phyloP scores from a whole-genome alignment of 139 green algal species.

The Volvox africanus region DNA sequence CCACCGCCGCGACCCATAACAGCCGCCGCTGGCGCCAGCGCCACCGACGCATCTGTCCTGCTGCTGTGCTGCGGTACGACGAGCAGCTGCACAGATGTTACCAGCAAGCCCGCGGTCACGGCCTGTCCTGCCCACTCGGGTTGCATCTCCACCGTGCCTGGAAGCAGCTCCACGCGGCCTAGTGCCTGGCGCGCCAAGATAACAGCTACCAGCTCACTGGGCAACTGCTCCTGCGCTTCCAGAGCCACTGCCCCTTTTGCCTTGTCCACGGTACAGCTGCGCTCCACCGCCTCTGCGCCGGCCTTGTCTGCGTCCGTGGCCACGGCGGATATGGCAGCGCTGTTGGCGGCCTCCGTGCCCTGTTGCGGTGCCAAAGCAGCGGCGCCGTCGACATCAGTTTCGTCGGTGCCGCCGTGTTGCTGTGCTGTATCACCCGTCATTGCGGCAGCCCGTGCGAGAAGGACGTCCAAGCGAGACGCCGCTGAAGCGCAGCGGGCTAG shows the following conservation, averaged over 20 bases:
- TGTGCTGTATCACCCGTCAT: no score
- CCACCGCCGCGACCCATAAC: neutral
- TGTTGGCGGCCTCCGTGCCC: neutral
- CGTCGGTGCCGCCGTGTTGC: neutral
- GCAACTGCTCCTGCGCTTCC: neutral
- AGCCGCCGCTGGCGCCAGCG: neutral
- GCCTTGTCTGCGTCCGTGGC: neutral
- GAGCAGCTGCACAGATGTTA: neutral
- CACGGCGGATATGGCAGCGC: no score
- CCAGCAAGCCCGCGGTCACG: neutral
- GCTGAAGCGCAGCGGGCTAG: neutral
- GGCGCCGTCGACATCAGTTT: neutral
- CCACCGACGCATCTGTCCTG: no score
- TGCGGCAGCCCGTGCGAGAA: neutral
- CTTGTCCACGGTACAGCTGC: neutral
- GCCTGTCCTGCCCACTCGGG: neutral
- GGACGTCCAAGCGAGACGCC: neutral
- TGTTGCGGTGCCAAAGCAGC: neutral
- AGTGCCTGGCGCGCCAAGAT: conserved; percentile 19
- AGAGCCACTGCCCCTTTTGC: neutral
- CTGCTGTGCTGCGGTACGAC: neutral
- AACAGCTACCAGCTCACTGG: conserved; percentile 36
- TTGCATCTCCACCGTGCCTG: neutral
- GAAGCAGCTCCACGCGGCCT: conserved; percentile 13
- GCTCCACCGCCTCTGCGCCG: neutral